phyloP scores from a whole-genome alignment of 176 grass and related monocot species.

The Echinochloa phyllopogon region DNA sequence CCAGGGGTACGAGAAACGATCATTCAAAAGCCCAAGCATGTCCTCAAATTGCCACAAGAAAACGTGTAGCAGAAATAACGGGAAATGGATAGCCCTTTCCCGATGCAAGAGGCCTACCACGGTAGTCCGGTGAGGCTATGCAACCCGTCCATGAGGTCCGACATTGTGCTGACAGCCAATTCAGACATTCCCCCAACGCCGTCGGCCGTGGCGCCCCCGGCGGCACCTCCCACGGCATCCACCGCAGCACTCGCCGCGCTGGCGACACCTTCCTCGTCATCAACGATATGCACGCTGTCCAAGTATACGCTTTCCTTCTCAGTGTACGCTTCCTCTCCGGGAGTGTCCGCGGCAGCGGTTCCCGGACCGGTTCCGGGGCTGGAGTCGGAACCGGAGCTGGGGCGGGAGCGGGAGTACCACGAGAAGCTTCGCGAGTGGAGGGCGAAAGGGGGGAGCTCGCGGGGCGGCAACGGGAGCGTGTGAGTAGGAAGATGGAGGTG shows the following conservation, averaged over 20 bases:
- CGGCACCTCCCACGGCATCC: conserved; percentile 44
- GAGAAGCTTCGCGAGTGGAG: conserved; percentile 60
- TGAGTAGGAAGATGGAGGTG: not conserved
- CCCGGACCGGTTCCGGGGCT: not conserved
- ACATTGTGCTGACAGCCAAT: conserved; percentile 42
- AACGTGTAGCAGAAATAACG: not conserved
- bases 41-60: conserved; percentile 15
- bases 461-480: not conserved
- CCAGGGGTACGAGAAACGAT: not conserved
- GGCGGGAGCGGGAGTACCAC: conserved; percentile 51
- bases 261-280: conserved; percentile 34
- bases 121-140: conserved; percentile 82
- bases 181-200: conserved; percentile 35
- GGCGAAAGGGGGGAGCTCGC: conserved; percentile 32
- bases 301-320: not conserved
- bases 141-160: conserved; percentile 58
- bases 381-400: not conserved
- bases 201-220: conserved; percentile 6
- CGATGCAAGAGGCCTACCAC: conserved; percentile 54
- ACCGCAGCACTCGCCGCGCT: conserved; percentile 2
- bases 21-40: not conserved
- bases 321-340: not conserved
- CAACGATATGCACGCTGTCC: not conserved
- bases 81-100: not conserved
- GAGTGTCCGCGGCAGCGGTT: not conserved